Evolutionary conservation across 805 yeast genomes (phyloP), one percentile per base, ranked within the genome.

Genomic region (Wickerhamomyces bovis): DNA sequence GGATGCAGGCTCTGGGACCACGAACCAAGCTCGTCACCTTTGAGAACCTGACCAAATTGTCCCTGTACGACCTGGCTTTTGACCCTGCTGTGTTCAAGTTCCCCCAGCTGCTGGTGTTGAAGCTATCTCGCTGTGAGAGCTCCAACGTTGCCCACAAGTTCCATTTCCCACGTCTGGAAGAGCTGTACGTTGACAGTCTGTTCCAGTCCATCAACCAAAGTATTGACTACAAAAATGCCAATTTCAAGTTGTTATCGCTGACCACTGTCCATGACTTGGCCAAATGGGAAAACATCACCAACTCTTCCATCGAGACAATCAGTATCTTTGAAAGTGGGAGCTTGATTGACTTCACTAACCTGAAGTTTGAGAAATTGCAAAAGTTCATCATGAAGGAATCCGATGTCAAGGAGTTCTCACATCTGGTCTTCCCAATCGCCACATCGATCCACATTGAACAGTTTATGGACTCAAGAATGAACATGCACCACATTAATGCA

Each of bases 381-480:
- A 35, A 42, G 18, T 23, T 50, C 10, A 22, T 13, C 18, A 47
- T 54, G 18, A 44, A 39, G 11, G 54, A 50, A 19, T 36, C 55
- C 1, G 57, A 54, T 38, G 44, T 54, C 9, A 31, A 20, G 6
- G 23, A 16, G 5, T 26, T 54, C 20, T 33, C 45, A 1, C 20
- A 43, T 25, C 30, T 53, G n/a, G n/a, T 31, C 21, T 42, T 48
- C 7, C 56, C 56, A n/a, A 19, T 18, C 15, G 19, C 50, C n/a
- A 36, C 20, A 19, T 23, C 26, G 1, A 31, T 54, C 2, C 54
- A 50, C 26, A 40, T 54, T 28, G 57, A 54, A 44, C 57, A 54
- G 41, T 50, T 49, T 25, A 33, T 51, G 30, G 45, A 52, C 26
- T 38, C 52, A 6, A 38, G 26, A 0, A 30, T 54, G n/a, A 21